These are phyloP conservation scores for Graphilbum sp. DNA, from an alignment of 2,329 filamentous ascomycete genomes.

Conservation along the genomic window DNA sequence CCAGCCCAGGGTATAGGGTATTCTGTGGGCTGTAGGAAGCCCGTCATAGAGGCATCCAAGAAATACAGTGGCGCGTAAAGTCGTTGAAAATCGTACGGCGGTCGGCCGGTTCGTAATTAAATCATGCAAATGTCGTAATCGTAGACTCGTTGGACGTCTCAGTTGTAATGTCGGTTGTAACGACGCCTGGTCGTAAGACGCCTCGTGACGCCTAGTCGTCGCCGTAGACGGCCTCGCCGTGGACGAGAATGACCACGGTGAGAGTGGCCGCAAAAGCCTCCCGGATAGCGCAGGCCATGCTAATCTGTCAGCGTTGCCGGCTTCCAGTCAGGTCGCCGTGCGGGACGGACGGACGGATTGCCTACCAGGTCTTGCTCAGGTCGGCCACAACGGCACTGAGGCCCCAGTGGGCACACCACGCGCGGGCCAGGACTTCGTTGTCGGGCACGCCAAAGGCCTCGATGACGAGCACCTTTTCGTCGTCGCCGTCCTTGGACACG, in stretches of 20 bases:
- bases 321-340: no score
- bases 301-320: constrained; percentile 16
- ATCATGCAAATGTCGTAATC: no score
- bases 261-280: constrained; percentile 61
- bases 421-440: constrained; percentile 60
- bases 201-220: constrained; percentile 6
- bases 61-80: no score
- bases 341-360: constrained; percentile 10
- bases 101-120: no score
- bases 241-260: constrained; percentile 54
- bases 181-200: no score
- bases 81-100: no score
- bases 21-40: no score
- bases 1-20: no score
- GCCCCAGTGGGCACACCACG: constrained; percentile 66
- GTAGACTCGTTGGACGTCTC: no score
- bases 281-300: constrained; percentile 57
- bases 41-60: no score
- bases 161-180: no score
- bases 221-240: constrained; percentile 14
- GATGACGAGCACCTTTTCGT: constrained; percentile 52
- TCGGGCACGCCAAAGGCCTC: constrained; percentile 58
- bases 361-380: constrained; percentile 49
- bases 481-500: constrained; percentile 24
- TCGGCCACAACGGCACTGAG: constrained; percentile 56